These are phyloP conservation scores for Rhamnella rubrinervis DNA, from an alignment of 331 rosid species.

Conservation along the genomic window DNA sequence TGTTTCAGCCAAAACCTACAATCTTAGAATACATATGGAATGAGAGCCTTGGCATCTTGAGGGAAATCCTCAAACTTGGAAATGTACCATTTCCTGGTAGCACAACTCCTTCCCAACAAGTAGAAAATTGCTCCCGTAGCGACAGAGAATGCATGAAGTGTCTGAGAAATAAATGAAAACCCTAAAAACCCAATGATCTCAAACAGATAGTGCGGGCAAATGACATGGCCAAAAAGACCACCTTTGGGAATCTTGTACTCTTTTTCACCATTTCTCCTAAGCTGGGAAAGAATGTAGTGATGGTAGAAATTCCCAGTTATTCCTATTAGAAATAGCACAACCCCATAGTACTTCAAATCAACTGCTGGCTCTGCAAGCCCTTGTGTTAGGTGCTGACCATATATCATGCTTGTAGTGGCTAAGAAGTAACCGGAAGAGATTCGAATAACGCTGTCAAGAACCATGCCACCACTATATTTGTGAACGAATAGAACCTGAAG, in stretches of 20 bases:
- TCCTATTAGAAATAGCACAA: constrained; percentile 46
- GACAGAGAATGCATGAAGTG: constrained; percentile 31
- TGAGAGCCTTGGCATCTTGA: constrained; percentile 54
- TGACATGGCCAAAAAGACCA: constrained; percentile 43
- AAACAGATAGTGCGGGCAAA: constrained; percentile 76
- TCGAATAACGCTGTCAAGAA: constrained; percentile 37
- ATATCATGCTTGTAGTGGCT: constrained; percentile 44
- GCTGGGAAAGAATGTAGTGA: constrained; percentile 51
- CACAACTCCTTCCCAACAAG: constrained; percentile 64
- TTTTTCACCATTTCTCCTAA: constrained; percentile 36
- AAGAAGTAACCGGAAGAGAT: constrained; percentile 54
- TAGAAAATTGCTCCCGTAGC: constrained; percentile 43
- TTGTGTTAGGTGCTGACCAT: constrained; percentile 49
- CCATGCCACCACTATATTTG: constrained; percentile 64
- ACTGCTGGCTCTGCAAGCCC: constrained; percentile 50
- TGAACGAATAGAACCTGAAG: constrained; percentile 73
- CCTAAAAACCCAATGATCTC: constrained; percentile 62
- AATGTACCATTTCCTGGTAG: constrained; percentile 68
- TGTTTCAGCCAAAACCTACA: not conserved
- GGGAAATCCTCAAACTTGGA: constrained; percentile 77
- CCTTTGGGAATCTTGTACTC: constrained; percentile 58
- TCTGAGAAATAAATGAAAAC: constrained; percentile 61
- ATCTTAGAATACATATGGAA: constrained; percentile 55
- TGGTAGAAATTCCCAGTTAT: constrained; percentile 71
- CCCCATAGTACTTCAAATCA: constrained; percentile 47